A percentile compares a stretch with the other conserved stretches of the same genome.
Conservation (phyloP, 176 grass and related monocot species). For the Pontederia paniculata region DNA sequence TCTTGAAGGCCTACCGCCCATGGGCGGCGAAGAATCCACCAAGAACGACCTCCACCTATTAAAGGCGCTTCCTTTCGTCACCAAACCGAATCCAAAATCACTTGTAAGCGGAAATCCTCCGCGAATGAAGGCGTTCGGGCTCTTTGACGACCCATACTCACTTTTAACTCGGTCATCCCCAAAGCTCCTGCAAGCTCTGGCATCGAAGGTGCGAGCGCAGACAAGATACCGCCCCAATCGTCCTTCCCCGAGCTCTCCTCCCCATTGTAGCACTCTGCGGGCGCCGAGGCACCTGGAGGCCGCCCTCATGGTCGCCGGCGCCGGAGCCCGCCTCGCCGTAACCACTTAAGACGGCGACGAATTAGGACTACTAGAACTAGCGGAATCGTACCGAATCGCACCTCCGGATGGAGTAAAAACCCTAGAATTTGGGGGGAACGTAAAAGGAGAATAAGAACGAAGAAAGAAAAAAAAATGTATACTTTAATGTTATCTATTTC, state of each 20-base stretch:
- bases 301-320: constrained; percentile 21
- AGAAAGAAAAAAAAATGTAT: no score
- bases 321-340: background rate
- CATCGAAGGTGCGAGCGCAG: constrained; percentile 16
- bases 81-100: background rate
- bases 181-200: constrained; percentile 1
- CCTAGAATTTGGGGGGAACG: no score
- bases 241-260: background rate
- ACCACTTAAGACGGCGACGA: background rate
- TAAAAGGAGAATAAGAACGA: no score
- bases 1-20: constrained; percentile 17
- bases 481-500: no score
- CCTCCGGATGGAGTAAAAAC: no score
- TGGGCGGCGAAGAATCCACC: constrained; percentile 17
- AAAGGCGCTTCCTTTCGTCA: constrained; percentile 9
- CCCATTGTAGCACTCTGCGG: constrained; percentile 13
- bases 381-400: no score
- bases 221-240: constrained; percentile 13
- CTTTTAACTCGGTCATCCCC: constrained; percentile 16
- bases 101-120: background rate
- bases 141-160: background rate
- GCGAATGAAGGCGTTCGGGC: background rate
- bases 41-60: constrained; percentile 18
- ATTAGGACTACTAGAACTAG: background rate
- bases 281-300: constrained; percentile 25